A percentile compares a stretch with the other conserved stretches of the same genome.
Conservation (phyloP, 495 filamentous ascomycete genomes). For the Endocarpon pusillum region DNA sequence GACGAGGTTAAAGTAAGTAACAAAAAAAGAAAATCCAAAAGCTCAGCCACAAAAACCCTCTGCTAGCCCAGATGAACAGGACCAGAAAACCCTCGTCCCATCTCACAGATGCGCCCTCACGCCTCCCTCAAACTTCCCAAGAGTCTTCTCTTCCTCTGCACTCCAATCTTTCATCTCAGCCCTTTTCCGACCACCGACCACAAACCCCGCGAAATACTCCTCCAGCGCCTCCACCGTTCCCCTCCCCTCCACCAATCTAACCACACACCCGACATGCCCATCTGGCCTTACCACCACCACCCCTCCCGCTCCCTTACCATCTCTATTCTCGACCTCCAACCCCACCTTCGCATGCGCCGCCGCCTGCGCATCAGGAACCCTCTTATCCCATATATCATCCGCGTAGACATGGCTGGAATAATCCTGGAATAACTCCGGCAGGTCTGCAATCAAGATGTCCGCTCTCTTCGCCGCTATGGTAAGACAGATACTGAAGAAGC, state of each 20-base stretch:
- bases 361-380: constrained; percentile 47
- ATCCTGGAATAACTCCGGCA: constrained; percentile 50
- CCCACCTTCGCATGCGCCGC: constrained; percentile 81
- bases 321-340: constrained; percentile 47
- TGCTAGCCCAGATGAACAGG: too few species aligned
- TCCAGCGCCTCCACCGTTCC: constrained; percentile 72
- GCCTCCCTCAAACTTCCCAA: too few species aligned
- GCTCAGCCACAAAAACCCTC: too few species aligned
- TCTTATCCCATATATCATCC: constrained; percentile 62
- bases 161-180: too few species aligned
- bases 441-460: constrained; percentile 43
- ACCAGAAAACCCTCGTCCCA: too few species aligned
- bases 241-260: constrained; percentile 52
- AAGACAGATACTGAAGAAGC: constrained; percentile 61
- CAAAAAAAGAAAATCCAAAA: too few species aligned
- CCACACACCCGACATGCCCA: constrained; percentile 66
- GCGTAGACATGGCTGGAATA: constrained; percentile 77
- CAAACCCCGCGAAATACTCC: constrained; percentile 59
- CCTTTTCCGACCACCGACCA: too few species aligned
- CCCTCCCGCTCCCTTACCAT: constrained; percentile 35
- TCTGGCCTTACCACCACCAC: constrained; percentile 73
- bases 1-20: too few species aligned
- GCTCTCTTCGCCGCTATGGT: constrained; percentile 49
- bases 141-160: too few species aligned
- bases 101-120: too few species aligned